Evolutionary conservation across 2,329 filamentous ascomycete genomes (phyloP).

Genomic region (Seiridium cupressi): DNA sequence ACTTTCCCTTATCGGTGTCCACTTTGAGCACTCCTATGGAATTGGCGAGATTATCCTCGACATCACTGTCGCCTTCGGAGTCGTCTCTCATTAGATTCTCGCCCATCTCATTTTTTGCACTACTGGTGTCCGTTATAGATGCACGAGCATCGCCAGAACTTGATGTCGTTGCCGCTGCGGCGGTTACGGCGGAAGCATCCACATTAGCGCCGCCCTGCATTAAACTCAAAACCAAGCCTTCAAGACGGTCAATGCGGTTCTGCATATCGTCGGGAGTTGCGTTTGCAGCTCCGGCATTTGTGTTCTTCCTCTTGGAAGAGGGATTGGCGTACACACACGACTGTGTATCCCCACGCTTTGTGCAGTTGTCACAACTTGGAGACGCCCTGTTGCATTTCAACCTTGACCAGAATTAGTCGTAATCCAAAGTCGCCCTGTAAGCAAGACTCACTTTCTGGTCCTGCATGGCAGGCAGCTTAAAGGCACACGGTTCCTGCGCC

Average conservation of each 20-base stretch:
- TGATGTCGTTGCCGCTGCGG: constrained; percentile 24
- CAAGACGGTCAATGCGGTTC: constrained; percentile 92
- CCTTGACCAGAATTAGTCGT: constrained; percentile 28
- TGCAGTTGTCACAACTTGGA: constrained; percentile 86
- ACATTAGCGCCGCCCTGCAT: constrained; percentile 79
- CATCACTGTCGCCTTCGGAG: constrained; percentile 65
- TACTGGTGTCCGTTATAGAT: constrained; percentile 43
- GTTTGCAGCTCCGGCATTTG: constrained; percentile 50
- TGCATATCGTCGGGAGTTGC: constrained; percentile 91
- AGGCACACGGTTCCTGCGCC: constrained; percentile 88
- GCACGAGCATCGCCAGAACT: constrained; percentile 20
- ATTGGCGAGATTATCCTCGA: constrained; percentile 65
- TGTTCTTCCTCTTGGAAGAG: constrained; percentile 69
- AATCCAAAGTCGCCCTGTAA: background rate
- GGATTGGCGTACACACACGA: constrained; percentile 84
- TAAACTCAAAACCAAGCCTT: constrained; percentile 85
- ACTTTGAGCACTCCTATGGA: constrained; percentile 83
- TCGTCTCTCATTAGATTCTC: constrained; percentile 49
- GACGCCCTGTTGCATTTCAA: constrained; percentile 86
- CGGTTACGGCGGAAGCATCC: constrained; percentile 31
- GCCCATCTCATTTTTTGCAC: constrained; percentile 50
- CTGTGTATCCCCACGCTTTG: constrained; percentile 76
- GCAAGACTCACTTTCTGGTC: constrained; percentile 72
- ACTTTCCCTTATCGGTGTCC: constrained; percentile 72
- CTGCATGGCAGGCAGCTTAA: constrained; percentile 90